phyloP scores from a whole-genome alignment of 106 monocot genomes.

The Dendrobium catenatum region DNA sequence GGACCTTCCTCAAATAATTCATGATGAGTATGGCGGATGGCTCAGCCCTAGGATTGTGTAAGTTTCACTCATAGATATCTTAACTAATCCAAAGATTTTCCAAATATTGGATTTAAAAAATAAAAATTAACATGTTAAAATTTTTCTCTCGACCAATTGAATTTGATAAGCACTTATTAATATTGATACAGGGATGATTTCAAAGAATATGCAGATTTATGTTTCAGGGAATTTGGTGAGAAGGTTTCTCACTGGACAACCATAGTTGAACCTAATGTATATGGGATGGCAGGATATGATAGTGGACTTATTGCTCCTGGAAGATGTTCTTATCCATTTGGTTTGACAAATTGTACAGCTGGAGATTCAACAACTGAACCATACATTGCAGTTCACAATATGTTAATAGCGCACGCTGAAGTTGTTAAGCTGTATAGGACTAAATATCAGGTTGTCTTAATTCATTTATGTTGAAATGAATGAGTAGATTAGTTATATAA shows the following conservation, averaged over 20 bases:
- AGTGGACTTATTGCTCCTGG: not conserved
- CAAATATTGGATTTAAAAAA: no score
- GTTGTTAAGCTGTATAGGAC: slow-evolving; percentile 26
- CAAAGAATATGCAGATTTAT: slow-evolving; percentile 54
- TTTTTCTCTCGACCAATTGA: no score
- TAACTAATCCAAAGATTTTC: not conserved
- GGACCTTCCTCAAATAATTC: slow-evolving; percentile 62
- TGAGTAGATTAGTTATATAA: not conserved
- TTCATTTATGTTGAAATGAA: no score
- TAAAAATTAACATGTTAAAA: no score
- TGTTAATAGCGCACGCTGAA: slow-evolving; percentile 41
- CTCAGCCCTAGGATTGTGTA: slow-evolving; percentile 68
- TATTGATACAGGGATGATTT: slow-evolving; percentile 49
- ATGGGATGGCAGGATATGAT: slow-evolving; percentile 14
- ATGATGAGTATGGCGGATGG: slow-evolving; percentile 76
- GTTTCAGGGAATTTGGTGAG: slow-evolving; percentile 57
- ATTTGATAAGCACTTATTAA: not conserved
- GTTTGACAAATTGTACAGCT: slow-evolving; percentile 18
- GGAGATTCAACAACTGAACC: slow-evolving; percentile 34
- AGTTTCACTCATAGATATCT: not conserved
- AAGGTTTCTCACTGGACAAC: slow-evolving; percentile 61
- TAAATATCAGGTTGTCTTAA: slow-evolving; percentile 43
- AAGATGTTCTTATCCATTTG: slow-evolving; percentile 27
- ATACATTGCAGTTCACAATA: slow-evolving; percentile 35
- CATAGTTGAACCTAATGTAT: slow-evolving; percentile 40